Evolutionary conservation across 768 basidiomycete genomes (phyloP), one percentile per base, ranked within the genome.

Genomic region (Auriscalpium orientale): DNA sequence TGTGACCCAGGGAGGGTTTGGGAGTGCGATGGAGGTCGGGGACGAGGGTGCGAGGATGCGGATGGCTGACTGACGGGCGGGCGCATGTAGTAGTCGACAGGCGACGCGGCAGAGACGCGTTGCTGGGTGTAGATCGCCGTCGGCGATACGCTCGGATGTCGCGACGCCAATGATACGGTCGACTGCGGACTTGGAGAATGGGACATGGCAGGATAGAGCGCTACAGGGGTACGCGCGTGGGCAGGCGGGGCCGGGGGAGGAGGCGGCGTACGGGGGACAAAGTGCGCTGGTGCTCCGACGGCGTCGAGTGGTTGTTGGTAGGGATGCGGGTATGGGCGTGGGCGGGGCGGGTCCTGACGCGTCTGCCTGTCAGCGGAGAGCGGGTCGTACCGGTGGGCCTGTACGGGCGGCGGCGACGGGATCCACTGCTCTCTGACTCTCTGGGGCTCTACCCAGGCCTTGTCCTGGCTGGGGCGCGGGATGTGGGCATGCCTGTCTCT

Each of bases 161-260:
- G 40, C 6, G 40, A 43, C 2, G 40, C 15, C 13, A 43, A 8
- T 15, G 40, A 43, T 3, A 43, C 40, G 9, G 40, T 43, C 6
- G 40, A 43, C 18, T 43, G 40, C 18, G 40, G 18, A 5, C 40
- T 43, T 43, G 40, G 40, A 43, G 40, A 43, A 43, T 43, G 40
- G 4, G 40, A 43, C 15, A 18, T 18, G 45, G 12, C 46, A 46
- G 16, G 50, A 51, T 21, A 38, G 58, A 9, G 38, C 56, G 20
- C 21, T 22, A n/a, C 51, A 54, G 28, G 60, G 56, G 15, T 58
- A 53, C 15, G 55, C 38, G 53, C 44, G 48, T 16, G 37, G 21
- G 36, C 48, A 44, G 58, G 36, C 46, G 55, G 55, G 46, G 61
- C 34, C 46, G 40, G 46, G 13, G 61, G 50, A 12, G 64, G 37